Percentiles rank a stretch among this genome's conserved stretches.
Evolutionary conservation across 164 flowering plant species (phyloP).

Genomic region (Protea cynaroides): DNA sequence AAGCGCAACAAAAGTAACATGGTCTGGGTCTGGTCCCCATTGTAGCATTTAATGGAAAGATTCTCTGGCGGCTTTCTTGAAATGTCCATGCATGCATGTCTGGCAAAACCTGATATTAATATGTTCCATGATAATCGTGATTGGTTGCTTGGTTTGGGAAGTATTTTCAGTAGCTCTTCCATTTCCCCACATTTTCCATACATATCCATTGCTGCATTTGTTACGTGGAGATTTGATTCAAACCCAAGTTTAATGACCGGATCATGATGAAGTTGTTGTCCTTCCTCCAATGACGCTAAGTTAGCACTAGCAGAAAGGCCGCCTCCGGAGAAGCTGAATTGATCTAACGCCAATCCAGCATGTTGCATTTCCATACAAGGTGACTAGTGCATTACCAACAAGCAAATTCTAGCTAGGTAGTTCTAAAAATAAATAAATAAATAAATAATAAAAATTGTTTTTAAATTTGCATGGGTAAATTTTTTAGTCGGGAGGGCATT

Average conservation of each 20-base stretch:
- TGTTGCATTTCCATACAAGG: slow-evolving; percentile 54
- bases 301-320: slow-evolving; percentile 43
- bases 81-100: slow-evolving; percentile 54
- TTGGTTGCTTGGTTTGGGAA: slow-evolving; percentile 31
- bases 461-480: too few species aligned
- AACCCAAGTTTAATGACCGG: slow-evolving; percentile 45
- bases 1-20: too few species aligned
- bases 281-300: slow-evolving; percentile 48
- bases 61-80: slow-evolving; percentile 28
- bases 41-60: too few species aligned
- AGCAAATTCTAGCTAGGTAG: slow-evolving; percentile 36
- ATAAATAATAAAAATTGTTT: too few species aligned
- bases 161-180: slow-evolving; percentile 16
- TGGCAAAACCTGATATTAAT: slow-evolving; percentile 48
- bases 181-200: too few species aligned
- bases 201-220: slow-evolving; percentile 9
- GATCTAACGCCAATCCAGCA: slow-evolving; percentile 35
- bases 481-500: too few species aligned
- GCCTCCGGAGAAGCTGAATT: slow-evolving; percentile 52
- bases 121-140: slow-evolving; percentile 57
- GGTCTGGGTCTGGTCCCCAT: too few species aligned
- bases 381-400: slow-evolving; percentile 51
- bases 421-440: too few species aligned
- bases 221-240: slow-evolving; percentile 31
- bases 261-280: slow-evolving; percentile 48